These are phyloP conservation scores for Acacia melanoxylon DNA, from an alignment of 306 rosid species.

Conservation along the genomic window DNA sequence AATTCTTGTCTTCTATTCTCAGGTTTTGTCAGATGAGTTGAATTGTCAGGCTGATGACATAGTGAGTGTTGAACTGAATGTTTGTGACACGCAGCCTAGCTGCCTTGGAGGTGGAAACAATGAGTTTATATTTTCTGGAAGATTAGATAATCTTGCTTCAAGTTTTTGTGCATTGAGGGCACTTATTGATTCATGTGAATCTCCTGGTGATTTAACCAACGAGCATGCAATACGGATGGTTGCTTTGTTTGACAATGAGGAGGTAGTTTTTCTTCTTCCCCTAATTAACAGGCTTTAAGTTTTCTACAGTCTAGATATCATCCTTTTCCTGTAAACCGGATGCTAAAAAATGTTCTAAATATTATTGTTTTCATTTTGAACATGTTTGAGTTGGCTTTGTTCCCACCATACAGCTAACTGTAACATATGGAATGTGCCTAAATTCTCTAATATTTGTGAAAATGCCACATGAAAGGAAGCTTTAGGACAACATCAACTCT, in stretches of 20 bases:
- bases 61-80: slow-evolving; percentile 77
- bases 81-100: slow-evolving; percentile 96
- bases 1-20: slow-evolving; percentile 30
- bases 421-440: background rate
- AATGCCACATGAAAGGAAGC: background rate
- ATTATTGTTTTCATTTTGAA: background rate
- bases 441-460: background rate
- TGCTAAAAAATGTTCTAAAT: background rate
- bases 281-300: slow-evolving; percentile 1
- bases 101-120: slow-evolving; percentile 96
- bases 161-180: slow-evolving; percentile 94
- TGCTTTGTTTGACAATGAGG: slow-evolving; percentile 98
- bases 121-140: slow-evolving; percentile 96
- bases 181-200: slow-evolving; percentile 76
- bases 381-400: background rate
- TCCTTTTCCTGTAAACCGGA: slow-evolving; percentile 1
- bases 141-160: slow-evolving; percentile 95
- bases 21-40: slow-evolving; percentile 85
- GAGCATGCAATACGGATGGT: slow-evolving; percentile 89
- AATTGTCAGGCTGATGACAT: slow-evolving; percentile 69
- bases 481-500: background rate
- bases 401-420: background rate
- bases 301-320: background rate
- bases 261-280: slow-evolving; percentile 56
- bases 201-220: slow-evolving; percentile 54